These are phyloP conservation scores for Bromus sterilis DNA, from an alignment of 176 grass and related monocot genomes.

Conservation along the genomic window DNA sequence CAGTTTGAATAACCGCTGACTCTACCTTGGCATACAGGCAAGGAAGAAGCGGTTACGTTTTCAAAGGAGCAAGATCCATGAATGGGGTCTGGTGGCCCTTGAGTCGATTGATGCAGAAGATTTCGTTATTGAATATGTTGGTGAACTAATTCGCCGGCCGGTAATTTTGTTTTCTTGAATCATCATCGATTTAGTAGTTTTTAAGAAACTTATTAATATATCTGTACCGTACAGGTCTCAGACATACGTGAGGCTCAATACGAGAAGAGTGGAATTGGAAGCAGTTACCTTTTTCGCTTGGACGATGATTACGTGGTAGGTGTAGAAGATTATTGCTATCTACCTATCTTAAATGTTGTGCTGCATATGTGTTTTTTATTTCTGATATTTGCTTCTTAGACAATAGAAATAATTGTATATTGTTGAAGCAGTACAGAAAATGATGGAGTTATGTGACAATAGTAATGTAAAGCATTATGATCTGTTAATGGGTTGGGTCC, in stretches of 20 bases:
- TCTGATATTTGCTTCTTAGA: not conserved
- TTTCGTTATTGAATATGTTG: conserved; percentile 99
- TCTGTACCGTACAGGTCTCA: conserved; percentile 54
- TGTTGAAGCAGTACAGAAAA: not conserved
- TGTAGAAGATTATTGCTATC: conserved; percentile 19
- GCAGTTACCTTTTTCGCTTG: conserved; percentile 96
- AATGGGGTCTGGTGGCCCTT: conserved; percentile 94
- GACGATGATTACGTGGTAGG: conserved; percentile 93
- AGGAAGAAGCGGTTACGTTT: conserved; percentile 91
- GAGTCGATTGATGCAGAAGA: conserved; percentile 91
- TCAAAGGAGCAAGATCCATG: conserved; percentile 97
- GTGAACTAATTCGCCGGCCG: conserved; percentile 75
- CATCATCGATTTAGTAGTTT: conserved; percentile 16
- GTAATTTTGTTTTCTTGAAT: conserved; percentile 44
- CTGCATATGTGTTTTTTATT: not conserved
- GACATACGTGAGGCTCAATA: conserved; percentile 85
- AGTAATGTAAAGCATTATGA: not conserved
- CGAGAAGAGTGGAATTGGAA: conserved; percentile 91
- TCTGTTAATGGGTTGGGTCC: not conserved
- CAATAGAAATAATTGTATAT: not conserved
- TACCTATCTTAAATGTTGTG: not conserved
- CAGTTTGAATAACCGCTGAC: not conserved
- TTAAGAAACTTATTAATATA: conserved; percentile 1
- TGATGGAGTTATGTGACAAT: not conserved
- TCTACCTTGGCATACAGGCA: conserved; percentile 43